Conservation (phyloP, 495 filamentous ascomycete species). For the Penicillium psychrofluorescens region DNA sequence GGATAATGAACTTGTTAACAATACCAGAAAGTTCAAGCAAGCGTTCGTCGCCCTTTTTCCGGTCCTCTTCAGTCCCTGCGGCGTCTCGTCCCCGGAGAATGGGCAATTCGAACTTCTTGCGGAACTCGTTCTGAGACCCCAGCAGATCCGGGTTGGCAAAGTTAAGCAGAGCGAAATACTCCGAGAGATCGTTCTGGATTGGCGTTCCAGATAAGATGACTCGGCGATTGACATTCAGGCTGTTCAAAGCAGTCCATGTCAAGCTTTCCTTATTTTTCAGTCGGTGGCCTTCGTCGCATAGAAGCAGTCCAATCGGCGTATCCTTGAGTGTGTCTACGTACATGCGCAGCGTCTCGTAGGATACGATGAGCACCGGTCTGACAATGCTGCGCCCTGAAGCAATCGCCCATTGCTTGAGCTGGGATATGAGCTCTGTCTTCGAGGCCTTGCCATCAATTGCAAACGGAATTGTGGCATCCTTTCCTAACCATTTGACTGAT, state of each 20-base stretch:
- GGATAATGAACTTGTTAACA: constrained; percentile 99
- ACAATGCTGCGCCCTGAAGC: constrained; percentile 83
- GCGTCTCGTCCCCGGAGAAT: constrained; percentile 92
- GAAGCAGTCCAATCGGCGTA: constrained; percentile 81
- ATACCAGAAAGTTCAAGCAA: constrained; percentile 70
- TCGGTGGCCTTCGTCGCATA: constrained; percentile 99
- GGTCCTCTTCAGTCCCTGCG: constrained; percentile 75
- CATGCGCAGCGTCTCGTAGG: constrained; percentile 90
- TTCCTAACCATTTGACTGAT: constrained; percentile 86
- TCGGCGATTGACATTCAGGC: constrained; percentile 78
- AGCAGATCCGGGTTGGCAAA: constrained; percentile 95
- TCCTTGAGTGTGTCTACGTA: constrained; percentile 84
- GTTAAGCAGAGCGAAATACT: constrained; percentile 93
- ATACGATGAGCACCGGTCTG: constrained; percentile 96
- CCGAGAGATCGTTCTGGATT: constrained; percentile 95
- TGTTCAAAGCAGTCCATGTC: constrained; percentile 85
- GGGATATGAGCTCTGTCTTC: constrained; percentile 82
- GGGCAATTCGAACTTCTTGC: constrained; percentile 88
- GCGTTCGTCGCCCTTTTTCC: constrained; percentile 77
- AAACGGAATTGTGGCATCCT: constrained; percentile 86
- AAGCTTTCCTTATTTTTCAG: constrained; percentile 96
- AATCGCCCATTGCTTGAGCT: constrained; percentile 92
- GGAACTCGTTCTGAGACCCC: constrained; percentile 83
- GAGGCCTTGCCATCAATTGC: constrained; percentile 94
- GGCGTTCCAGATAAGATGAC: constrained; percentile 97